These are phyloP conservation scores for Phytophthora fragariae DNA, from an alignment of 352 stramenopile species.

Conservation along the genomic window DNA sequence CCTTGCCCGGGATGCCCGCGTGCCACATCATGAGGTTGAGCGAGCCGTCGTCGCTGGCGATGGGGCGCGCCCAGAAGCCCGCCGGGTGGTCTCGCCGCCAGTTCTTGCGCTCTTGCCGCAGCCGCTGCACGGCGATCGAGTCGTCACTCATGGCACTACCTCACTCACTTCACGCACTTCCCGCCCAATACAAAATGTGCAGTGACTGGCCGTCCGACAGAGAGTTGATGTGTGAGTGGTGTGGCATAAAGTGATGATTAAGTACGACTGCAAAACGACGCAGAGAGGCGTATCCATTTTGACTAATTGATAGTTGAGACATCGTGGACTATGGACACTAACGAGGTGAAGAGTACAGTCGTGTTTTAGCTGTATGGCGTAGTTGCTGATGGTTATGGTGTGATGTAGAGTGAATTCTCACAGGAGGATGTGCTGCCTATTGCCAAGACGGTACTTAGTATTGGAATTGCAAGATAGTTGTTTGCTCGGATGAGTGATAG, in stretches of 20 bases:
- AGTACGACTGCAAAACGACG: constrained; percentile 37
- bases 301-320: not conserved
- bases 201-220: constrained; percentile 7
- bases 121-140: constrained; percentile 91
- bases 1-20: constrained; percentile 96
- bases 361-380: not conserved
- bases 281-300: constrained; percentile 25
- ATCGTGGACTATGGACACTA: constrained; percentile 49
- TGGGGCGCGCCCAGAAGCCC: constrained; percentile 97
- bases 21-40: constrained; percentile 98
- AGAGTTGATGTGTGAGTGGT: constrained; percentile 1
- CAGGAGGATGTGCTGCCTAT: constrained; percentile 83
- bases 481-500: not conserved
- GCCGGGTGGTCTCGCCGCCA: constrained; percentile 95
- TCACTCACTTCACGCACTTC: not conserved
- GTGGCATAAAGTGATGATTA: not conserved
- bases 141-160: constrained; percentile 75
- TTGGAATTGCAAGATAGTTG: too few species aligned
- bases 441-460: constrained; percentile 58
- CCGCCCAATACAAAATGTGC: constrained; percentile 23
- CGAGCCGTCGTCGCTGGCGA: constrained; percentile 93
- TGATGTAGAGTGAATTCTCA: constrained; percentile 81
- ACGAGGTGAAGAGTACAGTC: constrained; percentile 37
- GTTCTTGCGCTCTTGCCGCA: constrained; percentile 94
- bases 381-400: not conserved